These are phyloP conservation scores for Conringia planisiliqua DNA, from an alignment of 345 rosid species.

Conservation along the genomic window DNA sequence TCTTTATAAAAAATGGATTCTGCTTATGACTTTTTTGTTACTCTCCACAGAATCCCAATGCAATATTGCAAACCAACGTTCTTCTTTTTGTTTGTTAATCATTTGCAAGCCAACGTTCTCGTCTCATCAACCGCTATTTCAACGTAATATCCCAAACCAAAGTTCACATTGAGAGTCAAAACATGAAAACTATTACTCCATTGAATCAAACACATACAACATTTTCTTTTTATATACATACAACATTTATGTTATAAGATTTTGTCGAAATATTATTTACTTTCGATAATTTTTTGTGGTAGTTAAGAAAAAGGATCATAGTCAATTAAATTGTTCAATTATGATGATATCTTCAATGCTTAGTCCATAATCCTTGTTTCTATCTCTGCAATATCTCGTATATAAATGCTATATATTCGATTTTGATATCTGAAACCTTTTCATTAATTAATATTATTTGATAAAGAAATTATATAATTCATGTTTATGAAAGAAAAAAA, in stretches of 20 bases:
- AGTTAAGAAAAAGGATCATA: neutral
- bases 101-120: neutral
- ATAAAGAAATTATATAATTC: neutral
- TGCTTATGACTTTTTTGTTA: slow-evolving; percentile 8
- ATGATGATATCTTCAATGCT: neutral
- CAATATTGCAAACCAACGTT: slow-evolving; percentile 2
- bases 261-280: neutral
- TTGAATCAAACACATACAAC: neutral
- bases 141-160: neutral
- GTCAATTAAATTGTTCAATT: neutral
- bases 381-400: neutral
- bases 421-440: neutral
- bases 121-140: neutral
- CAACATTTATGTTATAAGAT: neutral
- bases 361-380: neutral
- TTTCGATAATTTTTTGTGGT: neutral
- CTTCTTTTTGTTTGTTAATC: neutral
- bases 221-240: too few relatives aligned
- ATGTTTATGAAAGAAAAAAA: neutral
- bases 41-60: slow-evolving; percentile 6
- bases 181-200: neutral
- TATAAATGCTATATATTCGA: neutral
- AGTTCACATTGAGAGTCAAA: neutral
- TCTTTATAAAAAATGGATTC: neutral
- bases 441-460: neutral